Percentiles rank a stretch among this genome's conserved stretches.
These are phyloP conservation scores for Aspergillus niger DNA, from an alignment of 2,329 filamentous ascomycete species.

Conservation along the genomic window DNA sequence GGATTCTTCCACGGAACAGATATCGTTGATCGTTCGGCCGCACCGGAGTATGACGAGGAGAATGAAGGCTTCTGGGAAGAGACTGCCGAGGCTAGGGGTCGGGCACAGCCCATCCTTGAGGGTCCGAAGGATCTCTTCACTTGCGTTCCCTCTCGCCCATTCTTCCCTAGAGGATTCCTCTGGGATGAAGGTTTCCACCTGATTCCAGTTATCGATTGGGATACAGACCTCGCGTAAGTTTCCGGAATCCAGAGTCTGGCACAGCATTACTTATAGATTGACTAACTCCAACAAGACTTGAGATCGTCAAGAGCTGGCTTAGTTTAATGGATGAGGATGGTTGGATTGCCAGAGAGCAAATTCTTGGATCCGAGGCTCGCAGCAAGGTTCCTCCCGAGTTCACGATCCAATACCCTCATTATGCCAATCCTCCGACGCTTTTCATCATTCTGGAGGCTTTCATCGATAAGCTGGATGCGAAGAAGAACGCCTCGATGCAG, in stretches of 20 bases:
- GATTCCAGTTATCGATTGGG: conserved; percentile 88
- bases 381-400: conserved; percentile 95
- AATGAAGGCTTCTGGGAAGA: conserved; percentile 96
- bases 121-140: conserved; percentile 89
- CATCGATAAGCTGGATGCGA: conserved; percentile 70
- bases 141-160: conserved; percentile 85
- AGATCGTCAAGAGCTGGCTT: conserved; percentile 95
- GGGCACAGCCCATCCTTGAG: conserved; percentile 69
- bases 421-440: conserved; percentile 93
- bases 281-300: conserved; percentile 50
- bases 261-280: not conserved
- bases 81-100: conserved; percentile 73
- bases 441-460: conserved; percentile 87
- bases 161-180: conserved; percentile 94
- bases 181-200: conserved; percentile 99
- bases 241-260: not conserved
- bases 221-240: conserved; percentile 73
- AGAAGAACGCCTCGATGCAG: conserved; percentile 33
- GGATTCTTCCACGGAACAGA: conserved; percentile 93
- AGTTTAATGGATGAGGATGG: conserved; percentile 94
- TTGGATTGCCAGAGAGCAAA: conserved; percentile 96
- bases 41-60: conserved; percentile 91
- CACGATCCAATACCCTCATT: conserved; percentile 93
- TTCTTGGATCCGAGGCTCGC: conserved; percentile 84
- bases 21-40: conserved; percentile 85